Base-by-base conservation (phyloP, 176 grass and related monocot genomes). In the Musa schizocarpa region DNA sequence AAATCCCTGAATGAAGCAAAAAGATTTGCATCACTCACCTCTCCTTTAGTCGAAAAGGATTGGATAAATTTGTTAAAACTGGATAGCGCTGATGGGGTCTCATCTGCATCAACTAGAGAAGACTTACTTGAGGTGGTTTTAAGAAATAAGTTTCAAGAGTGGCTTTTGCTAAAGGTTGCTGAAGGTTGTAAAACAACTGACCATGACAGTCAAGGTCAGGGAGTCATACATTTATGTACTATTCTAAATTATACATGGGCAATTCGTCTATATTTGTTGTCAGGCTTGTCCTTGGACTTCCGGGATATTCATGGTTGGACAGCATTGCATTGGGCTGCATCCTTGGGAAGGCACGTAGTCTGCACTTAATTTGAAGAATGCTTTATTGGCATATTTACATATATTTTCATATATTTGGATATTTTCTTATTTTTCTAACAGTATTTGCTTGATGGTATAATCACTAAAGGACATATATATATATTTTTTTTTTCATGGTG, bases 241-340 rank as follows among this genome's bases (percentile, higher is more conserved):
- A 91, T 89, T 78, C 82, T 99, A 75, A 82, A 88, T 69, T 99
- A 99, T 94, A 81, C 83, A 69, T 99, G 95, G 95, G 86, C 88
- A 51, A 76, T 89, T 79, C 81, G 81, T 63, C 78, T 94, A 56
- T 94, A 89, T 99, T 81, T 84, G 65, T 73, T 84, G 13, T 99
- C 90, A 0, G 88, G 88, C 50, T 87, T 94, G 53, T 99, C 95
- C 63, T 87, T 99, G 78, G 95, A 99, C 87, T 99, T 99, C 73
- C 91, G 95, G 22, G 95, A 99, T 88, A 78, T 88, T 83, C 84
- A 73, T 84, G 95, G 95, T 54, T 99, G 95, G 95, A 94, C 95
- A 65, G 88, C 90, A 63, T 71, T 99, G 77, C 95, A 99, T 76
- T 99, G 90, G 95, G 95, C 95, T 53, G 86, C 95, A 55, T 87